phyloP scores from a whole-genome alignment of 1,139 yeast species.

The Yamadazyma triangularis region DNA sequence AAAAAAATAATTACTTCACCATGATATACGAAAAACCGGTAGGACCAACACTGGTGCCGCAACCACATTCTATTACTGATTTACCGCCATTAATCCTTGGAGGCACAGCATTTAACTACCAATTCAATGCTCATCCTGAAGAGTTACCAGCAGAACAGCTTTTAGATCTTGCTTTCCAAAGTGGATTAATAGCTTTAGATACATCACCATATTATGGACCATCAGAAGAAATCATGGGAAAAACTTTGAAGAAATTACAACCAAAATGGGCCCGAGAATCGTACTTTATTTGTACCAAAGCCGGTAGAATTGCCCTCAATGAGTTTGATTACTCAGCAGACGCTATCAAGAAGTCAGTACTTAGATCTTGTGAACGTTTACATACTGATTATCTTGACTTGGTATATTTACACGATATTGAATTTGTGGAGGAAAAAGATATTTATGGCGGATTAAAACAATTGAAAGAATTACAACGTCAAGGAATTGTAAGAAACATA shows the following conservation, averaged over 20 bases:
- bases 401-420: constrained; percentile 86
- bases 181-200: constrained; percentile 76
- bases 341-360: constrained; percentile 58
- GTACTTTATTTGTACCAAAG: constrained; percentile 78
- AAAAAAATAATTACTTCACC: no score
- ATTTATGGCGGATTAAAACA: constrained; percentile 62
- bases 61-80: constrained; percentile 24
- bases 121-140: constrained; percentile 66
- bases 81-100: constrained; percentile 70
- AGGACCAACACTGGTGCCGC: constrained; percentile 12
- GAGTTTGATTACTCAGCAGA: constrained; percentile 71
- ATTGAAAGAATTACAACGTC: constrained; percentile 52
- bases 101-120: constrained; percentile 81
- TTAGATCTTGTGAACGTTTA: constrained; percentile 62
- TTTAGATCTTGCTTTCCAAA: constrained; percentile 53
- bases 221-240: constrained; percentile 71
- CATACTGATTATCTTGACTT: constrained; percentile 67
- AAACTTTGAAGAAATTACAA: constrained; percentile 46
- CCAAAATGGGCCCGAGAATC: constrained; percentile 51
- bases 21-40: no score
- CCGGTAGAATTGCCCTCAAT: constrained; percentile 66
- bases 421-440: constrained; percentile 58
- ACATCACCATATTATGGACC: constrained; percentile 94
- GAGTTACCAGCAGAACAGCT: constrained; percentile 54
- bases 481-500: constrained; percentile 60